Percentiles rank a stretch among this genome's conserved stretches.
phyloP scores from a whole-genome alignment of 345 rosid species.

The Barbarea vulgaris region DNA sequence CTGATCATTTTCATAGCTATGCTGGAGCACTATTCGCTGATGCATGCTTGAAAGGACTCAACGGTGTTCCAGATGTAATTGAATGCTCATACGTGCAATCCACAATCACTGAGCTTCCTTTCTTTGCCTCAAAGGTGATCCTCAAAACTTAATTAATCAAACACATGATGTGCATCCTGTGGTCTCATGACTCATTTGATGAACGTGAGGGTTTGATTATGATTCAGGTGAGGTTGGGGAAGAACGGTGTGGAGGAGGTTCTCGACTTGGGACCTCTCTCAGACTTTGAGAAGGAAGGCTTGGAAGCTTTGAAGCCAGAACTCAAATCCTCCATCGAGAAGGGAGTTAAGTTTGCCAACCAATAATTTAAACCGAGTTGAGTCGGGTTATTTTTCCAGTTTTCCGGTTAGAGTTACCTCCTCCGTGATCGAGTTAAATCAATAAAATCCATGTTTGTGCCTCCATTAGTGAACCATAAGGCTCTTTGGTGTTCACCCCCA shows the following conservation, averaged over 20 bases:
- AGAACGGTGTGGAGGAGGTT: constrained; percentile 67
- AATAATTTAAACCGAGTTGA: constrained; percentile 19
- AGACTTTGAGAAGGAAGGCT: constrained; percentile 58
- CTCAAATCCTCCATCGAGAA: constrained; percentile 50
- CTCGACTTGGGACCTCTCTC: constrained; percentile 60
- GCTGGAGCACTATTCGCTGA: constrained; percentile 91
- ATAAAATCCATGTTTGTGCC: constrained; percentile 27
- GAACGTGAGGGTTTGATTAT: constrained; percentile 19
- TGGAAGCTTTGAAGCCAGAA: constrained; percentile 69
- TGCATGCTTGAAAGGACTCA: constrained; percentile 91
- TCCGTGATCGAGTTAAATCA: constrained; percentile 23
- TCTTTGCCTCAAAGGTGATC: constrained; percentile 86
- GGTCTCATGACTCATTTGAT: background rate
- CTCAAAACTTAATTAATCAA: constrained; percentile 18
- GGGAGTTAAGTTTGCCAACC: constrained; percentile 50
- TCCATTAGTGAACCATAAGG: constrained; percentile 16
- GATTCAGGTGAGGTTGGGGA: constrained; percentile 68
- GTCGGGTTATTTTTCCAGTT: constrained; percentile 24
- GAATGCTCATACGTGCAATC: constrained; percentile 84
- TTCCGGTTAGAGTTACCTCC: constrained; percentile 23
- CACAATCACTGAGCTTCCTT: constrained; percentile 69
- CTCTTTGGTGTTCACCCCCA: constrained; percentile 12
- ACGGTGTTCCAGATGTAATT: constrained; percentile 71
- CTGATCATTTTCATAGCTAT: constrained; percentile 50
- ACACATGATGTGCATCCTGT: background rate